Evolutionary conservation across 2,329 filamentous ascomycete genomes (phyloP).

Genomic region (Chrysoporthe austroafricana): DNA sequence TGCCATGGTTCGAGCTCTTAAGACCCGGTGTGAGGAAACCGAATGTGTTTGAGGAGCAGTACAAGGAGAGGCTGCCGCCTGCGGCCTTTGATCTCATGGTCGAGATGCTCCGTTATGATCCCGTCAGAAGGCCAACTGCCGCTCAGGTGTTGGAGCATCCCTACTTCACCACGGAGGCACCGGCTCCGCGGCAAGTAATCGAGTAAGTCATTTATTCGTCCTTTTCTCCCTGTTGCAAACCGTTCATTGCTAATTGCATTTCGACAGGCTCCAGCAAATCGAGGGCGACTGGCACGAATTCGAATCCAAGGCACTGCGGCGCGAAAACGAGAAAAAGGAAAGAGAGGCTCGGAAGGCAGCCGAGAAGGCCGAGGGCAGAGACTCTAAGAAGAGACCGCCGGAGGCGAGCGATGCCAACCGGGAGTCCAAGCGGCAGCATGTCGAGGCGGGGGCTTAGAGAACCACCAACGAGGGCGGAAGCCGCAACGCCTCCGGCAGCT

Average conservation of each 20-base stretch:
- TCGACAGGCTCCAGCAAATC: slow-evolving; percentile 69
- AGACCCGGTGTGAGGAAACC: slow-evolving; percentile 74
- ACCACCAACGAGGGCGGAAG: background rate
- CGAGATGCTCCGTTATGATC: slow-evolving; percentile 89
- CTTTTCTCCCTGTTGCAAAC: background rate
- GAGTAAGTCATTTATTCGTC: slow-evolving; percentile 64
- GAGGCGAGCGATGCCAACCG: slow-evolving; percentile 32
- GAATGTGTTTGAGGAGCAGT: slow-evolving; percentile 81
- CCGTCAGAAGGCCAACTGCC: slow-evolving; percentile 79
- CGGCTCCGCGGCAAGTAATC: slow-evolving; percentile 73
- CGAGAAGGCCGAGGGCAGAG: slow-evolving; percentile 42
- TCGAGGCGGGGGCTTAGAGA: slow-evolving; percentile 20
- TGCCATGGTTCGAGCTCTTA: slow-evolving; percentile 96
- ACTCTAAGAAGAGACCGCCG: slow-evolving; percentile 45
- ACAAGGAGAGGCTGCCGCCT: slow-evolving; percentile 74
- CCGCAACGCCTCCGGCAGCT: background rate
- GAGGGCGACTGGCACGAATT: slow-evolving; percentile 99
- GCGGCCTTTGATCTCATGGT: slow-evolving; percentile 82
- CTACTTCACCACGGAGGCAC: slow-evolving; percentile 87
- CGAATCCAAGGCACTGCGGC: slow-evolving; percentile 90
- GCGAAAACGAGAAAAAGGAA: slow-evolving; percentile 77
- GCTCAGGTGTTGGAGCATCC: slow-evolving; percentile 82
- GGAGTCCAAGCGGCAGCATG: slow-evolving; percentile 31
- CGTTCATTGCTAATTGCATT: slow-evolving; percentile 1
- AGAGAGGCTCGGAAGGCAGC: slow-evolving; percentile 54